Evolutionary conservation across 306 rosid genomes (phyloP).

Genomic region (Fagus crenata): DNA sequence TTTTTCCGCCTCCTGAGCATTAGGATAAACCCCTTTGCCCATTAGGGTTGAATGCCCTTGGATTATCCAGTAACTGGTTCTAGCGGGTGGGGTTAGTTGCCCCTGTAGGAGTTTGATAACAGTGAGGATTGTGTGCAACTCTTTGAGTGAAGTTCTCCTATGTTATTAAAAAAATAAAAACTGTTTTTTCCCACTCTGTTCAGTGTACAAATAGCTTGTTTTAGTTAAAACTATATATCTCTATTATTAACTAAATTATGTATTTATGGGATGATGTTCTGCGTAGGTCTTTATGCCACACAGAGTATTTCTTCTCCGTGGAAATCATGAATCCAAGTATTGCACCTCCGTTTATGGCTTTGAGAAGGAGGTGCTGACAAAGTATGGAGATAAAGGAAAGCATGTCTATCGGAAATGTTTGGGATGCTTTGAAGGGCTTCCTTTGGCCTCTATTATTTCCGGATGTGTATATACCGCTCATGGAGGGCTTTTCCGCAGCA

Average conservation of each 20-base stretch:
- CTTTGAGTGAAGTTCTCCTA: no score
- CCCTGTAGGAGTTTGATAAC: no score
- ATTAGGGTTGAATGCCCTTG: no score
- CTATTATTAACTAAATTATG: neutral
- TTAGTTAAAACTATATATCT: neutral
- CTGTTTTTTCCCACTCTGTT: neutral
- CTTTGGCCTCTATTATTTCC: slow-evolving; percentile 74
- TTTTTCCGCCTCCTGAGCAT: no score
- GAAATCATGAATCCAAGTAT: slow-evolving; percentile 87
- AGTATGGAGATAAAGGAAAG: slow-evolving; percentile 74
- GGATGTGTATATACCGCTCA: slow-evolving; percentile 85
- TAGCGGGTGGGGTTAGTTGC: no score
- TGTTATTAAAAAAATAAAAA: no score
- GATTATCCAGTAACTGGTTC: no score
- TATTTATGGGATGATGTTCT: slow-evolving; percentile 16
- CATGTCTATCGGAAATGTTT: slow-evolving; percentile 87
- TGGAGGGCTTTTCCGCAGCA: slow-evolving; percentile 84
- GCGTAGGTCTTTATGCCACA: slow-evolving; percentile 59
- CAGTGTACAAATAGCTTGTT: neutral
- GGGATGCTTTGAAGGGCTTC: slow-evolving; percentile 91
- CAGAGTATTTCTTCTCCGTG: slow-evolving; percentile 66
- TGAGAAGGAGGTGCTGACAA: slow-evolving; percentile 76
- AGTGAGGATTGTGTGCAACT: no score
- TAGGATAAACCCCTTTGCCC: no score
- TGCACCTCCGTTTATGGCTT: slow-evolving; percentile 93